A percentile compares a stretch with the other conserved stretches of the same genome.
phyloP scores from a whole-genome alignment of 2,329 filamentous ascomycete genomes.

The Fusarium pseudograminearum region DNA sequence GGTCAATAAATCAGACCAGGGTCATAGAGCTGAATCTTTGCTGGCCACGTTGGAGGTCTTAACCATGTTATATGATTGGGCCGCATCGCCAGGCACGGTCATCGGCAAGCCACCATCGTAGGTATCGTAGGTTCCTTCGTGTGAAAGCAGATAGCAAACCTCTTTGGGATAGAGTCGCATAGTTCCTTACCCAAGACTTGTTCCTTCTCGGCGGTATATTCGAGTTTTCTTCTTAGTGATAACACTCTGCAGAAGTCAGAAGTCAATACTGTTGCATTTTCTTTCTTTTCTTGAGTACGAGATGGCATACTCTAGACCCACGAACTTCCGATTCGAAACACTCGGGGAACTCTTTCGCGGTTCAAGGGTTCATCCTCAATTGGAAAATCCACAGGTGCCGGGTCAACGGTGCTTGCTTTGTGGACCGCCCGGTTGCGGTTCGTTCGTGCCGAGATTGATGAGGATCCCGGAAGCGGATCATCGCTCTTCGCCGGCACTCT shows the following conservation, averaged over 20 bases:
- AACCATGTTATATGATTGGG: slow-evolving; percentile 48
- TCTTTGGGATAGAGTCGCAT: slow-evolving; percentile 49
- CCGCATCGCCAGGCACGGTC: slow-evolving; percentile 43
- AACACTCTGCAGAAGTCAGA: neutral
- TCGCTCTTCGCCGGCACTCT: slow-evolving; percentile 42
- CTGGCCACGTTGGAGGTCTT: slow-evolving; percentile 44
- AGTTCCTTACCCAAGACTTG: slow-evolving; percentile 53
- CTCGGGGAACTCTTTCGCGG: slow-evolving; percentile 29
- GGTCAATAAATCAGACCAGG: neutral
- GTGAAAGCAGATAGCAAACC: slow-evolving; percentile 47
- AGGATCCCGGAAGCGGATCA: slow-evolving; percentile 33
- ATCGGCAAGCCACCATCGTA: slow-evolving; percentile 42
- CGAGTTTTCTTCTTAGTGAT: neutral
- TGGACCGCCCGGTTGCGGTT: slow-evolving; percentile 48
- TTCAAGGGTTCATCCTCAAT: slow-evolving; percentile 36
- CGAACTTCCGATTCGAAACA: slow-evolving; percentile 39
- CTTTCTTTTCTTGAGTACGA: neutral
- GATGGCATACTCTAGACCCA: slow-evolving; percentile 8
- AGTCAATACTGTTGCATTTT: neutral
- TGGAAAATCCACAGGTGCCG: slow-evolving; percentile 29
- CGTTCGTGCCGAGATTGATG: slow-evolving; percentile 45
- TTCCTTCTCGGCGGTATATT: slow-evolving; percentile 51
- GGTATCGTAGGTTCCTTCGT: slow-evolving; percentile 49
- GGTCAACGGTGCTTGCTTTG: slow-evolving; percentile 42
- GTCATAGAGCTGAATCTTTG: slow-evolving; percentile 42